Base-by-base conservation (phyloP, 495 filamentous ascomycete genomes). In the Bombardia bombarda region DNA sequence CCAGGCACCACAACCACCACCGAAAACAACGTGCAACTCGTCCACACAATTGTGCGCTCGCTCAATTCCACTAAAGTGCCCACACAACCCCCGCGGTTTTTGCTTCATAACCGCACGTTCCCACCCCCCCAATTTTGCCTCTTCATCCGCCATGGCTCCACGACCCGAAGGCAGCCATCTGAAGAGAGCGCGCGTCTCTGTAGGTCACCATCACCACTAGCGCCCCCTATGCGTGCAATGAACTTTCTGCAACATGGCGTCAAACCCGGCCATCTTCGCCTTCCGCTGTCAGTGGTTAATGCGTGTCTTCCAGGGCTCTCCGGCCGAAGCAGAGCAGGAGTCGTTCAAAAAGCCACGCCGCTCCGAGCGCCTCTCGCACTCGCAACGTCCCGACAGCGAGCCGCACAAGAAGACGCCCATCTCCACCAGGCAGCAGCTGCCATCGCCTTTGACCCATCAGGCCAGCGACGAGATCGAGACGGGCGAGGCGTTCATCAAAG, bases 371-470 rank as follows among this genome's bases (percentile, higher is more conserved):
- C 52, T 83, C 9, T n/a, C n/a, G 26, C 66, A 68, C 8, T 68
- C 70, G 7, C 65, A 72, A 41, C 57, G 66, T 28, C 61, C 60
- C 26, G 65, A 69, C 36, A 52, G 58, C 37, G 58, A 61, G 34
- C 55, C 61, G 13, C 57, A 66, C 53, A 40, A 68, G 59, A 78
- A 83, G 51, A 74, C 70, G 2, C 82, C 79, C 23, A 70, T 85
- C 36, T 65, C 67, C 34, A 72, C 78, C 38, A 75, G 80, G 46
- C 65, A 77, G 21, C 82, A 87, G 43, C 74, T 94, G 3, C 89
- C 86, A n/a, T 88, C 88, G 4, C 89, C 90, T 7, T 55, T 90
- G 42, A 93, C 87, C 0, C 72, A 87, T 47, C 62, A 73, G 32
- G 61, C 76, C 43, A 83, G 80, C 33, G 83, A 77, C 24, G n/a